A percentile compares a stretch with the other conserved stretches of the same genome.
Evolutionary conservation across 2,329 filamentous ascomycete species (phyloP).

Genomic region (Boeremia exigua): DNA sequence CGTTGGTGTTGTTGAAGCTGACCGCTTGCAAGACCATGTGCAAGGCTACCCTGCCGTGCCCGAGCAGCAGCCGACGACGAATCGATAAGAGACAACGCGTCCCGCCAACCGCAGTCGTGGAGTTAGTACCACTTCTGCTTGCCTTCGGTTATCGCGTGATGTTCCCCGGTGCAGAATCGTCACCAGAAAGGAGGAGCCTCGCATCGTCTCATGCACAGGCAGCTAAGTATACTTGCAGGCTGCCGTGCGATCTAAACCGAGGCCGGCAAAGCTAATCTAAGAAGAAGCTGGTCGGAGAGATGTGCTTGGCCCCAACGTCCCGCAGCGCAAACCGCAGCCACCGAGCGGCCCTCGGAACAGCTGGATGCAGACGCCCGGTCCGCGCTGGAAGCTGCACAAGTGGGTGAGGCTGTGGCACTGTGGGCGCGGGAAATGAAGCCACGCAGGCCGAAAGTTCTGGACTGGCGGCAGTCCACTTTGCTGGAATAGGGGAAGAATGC

Average conservation of each 20-base stretch:
- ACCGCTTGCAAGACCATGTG: constrained; percentile 8
- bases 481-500: constrained; percentile 21
- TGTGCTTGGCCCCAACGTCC: constrained; percentile 19
- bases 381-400: constrained; percentile 31
- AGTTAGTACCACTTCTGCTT: constrained; percentile 13
- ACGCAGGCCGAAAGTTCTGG: constrained; percentile 28
- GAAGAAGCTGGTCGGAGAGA: constrained; percentile 18
- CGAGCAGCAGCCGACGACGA: constrained; percentile 1
- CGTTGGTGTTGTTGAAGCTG: constrained; percentile 6
- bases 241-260: constrained; percentile 14
- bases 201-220: constrained; percentile 26
- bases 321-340: constrained; percentile 16
- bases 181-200: constrained; percentile 15
- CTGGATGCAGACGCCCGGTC: constrained; percentile 26
- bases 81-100: constrained; percentile 10
- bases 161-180: constrained; percentile 5
- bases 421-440: constrained; percentile 41
- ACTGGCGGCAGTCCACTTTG: constrained; percentile 20
- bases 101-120: constrained; percentile 10
- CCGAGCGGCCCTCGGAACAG: constrained; percentile 6
- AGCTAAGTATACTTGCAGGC: neutral
- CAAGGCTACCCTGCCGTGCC: constrained; percentile 16
- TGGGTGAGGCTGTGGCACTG: constrained; percentile 36
- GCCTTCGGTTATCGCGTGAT: constrained; percentile 10
- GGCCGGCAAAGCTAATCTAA: constrained; percentile 22